A percentile compares a stretch with the other conserved stretches of the same genome.
phyloP scores from a whole-genome alignment of 208 protist genomes.

The Wallacemonas rigidus region DNA sequence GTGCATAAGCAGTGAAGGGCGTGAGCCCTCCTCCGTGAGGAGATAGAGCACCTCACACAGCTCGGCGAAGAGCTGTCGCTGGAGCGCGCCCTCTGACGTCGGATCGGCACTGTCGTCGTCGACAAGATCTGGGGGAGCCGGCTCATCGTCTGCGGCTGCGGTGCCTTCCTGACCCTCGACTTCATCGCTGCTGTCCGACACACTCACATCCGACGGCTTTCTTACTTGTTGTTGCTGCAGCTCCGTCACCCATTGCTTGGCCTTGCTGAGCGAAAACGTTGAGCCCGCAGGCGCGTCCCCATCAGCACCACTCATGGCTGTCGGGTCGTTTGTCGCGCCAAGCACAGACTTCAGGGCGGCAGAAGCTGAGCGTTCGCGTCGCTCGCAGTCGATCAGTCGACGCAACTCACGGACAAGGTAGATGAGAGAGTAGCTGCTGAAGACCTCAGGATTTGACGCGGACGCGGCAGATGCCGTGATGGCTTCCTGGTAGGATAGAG shows the following conservation, averaged over 20 bases:
- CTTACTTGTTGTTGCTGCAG: background rate
- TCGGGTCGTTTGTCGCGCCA: background rate
- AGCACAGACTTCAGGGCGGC: constrained; percentile 3
- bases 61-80: constrained; percentile 39
- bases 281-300: background rate
- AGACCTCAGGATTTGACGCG: constrained; percentile 23
- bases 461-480: background rate
- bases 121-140: background rate
- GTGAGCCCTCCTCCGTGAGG: constrained; percentile 62
- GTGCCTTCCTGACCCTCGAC: background rate
- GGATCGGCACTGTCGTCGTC: background rate
- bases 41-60: constrained; percentile 45
- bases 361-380: constrained; percentile 4
- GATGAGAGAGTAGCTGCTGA: constrained; percentile 43
- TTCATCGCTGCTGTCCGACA: constrained; percentile 6
- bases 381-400: constrained; percentile 29
- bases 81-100: background rate
- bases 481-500: background rate
- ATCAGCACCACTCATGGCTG: background rate
- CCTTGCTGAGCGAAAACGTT: constrained; percentile 3
- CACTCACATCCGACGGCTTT: background rate
- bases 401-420: constrained; percentile 64
- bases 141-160: background rate
- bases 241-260: background rate
- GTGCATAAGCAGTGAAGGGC: constrained; percentile 63